A percentile compares a stretch with the other conserved stretches of the same genome.
Conservation (phyloP, 148 eudicot genomes). For the Euryodendron excelsum region DNA sequence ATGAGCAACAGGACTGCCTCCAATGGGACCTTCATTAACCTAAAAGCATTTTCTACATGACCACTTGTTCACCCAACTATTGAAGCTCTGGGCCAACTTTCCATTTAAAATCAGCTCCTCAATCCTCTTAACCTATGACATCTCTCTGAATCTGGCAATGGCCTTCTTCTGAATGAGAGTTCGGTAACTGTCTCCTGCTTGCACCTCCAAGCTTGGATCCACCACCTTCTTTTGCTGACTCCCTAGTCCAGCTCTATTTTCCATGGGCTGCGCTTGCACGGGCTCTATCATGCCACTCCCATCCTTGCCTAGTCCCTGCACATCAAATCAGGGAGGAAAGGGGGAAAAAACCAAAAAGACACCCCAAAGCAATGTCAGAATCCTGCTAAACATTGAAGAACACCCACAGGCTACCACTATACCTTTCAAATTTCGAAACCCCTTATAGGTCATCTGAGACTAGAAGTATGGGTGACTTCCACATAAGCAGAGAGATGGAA, state of each 20-base stretch:
- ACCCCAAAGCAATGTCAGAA: slow-evolving; percentile 49
- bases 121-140: slow-evolving; percentile 25
- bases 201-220: slow-evolving; percentile 85
- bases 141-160: slow-evolving; percentile 82
- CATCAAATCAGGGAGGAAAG: slow-evolving; percentile 23
- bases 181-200: slow-evolving; percentile 92
- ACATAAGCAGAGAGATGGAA: background rate
- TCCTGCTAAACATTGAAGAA: background rate
- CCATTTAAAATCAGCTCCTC: background rate
- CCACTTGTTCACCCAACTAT: background rate
- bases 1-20: too few species aligned
- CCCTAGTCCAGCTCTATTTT: slow-evolving; percentile 83
- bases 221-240: slow-evolving; percentile 69
- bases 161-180: slow-evolving; percentile 96
- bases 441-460: background rate
- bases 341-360: slow-evolving; percentile 21
- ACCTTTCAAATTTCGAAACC: background rate
- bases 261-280: slow-evolving; percentile 79
- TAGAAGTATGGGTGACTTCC: background rate
- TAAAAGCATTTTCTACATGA: background rate
- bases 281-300: slow-evolving; percentile 99
- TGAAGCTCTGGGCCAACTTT: background rate
- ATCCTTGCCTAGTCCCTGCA: slow-evolving; percentile 92
- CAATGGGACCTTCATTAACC: background rate
- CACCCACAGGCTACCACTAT: slow-evolving; percentile 9